These are phyloP conservation scores for Sisymbrium irio DNA, from an alignment of 345 rosid genomes.

Conservation along the genomic window DNA sequence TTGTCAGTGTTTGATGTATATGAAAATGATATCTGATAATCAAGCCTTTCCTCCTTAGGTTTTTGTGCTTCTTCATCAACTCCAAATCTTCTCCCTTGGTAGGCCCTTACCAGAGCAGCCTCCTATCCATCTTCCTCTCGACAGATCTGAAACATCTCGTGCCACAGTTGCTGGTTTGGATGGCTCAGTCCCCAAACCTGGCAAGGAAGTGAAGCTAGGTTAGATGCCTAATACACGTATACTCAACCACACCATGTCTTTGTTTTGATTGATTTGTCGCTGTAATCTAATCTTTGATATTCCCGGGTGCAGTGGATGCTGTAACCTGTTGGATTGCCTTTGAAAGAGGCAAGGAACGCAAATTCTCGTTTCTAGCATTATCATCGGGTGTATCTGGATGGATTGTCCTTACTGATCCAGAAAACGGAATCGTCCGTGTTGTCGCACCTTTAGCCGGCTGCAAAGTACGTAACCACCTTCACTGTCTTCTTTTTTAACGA, in stretches of 20 bases:
- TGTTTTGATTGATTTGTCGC: conserved; percentile 11
- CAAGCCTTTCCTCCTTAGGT: conserved; percentile 46
- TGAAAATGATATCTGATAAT: conserved; percentile 22
- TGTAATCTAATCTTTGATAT: not conserved
- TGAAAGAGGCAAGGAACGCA: conserved; percentile 91
- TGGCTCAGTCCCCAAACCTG: conserved; percentile 74
- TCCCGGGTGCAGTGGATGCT: conserved; percentile 72
- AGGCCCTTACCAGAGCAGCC: conserved; percentile 79
- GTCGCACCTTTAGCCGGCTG: conserved; percentile 87
- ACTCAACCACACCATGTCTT: not conserved
- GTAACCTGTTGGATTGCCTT: conserved; percentile 92
- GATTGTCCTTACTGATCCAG: conserved; percentile 77
- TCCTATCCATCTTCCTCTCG: conserved; percentile 47
- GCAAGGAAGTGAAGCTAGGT: conserved; percentile 77
- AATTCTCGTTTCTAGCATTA: conserved; percentile 64
- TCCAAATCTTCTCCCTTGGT: conserved; percentile 77
- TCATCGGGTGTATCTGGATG: conserved; percentile 76
- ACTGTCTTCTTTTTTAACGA: not conserved
- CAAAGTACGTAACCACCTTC: conserved; percentile 23
- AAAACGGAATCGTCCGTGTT: conserved; percentile 67
- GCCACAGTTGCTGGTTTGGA: conserved; percentile 67
- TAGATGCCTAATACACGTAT: conserved; percentile 17
- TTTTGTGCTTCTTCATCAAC: conserved; percentile 88
- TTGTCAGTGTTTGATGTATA: not conserved
- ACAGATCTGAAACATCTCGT: conserved; percentile 54